Evolutionary conservation across 768 basidiomycete genomes (phyloP), one percentile per base, ranked within the genome.

Genomic region (Leccinum ochraceum): DNA sequence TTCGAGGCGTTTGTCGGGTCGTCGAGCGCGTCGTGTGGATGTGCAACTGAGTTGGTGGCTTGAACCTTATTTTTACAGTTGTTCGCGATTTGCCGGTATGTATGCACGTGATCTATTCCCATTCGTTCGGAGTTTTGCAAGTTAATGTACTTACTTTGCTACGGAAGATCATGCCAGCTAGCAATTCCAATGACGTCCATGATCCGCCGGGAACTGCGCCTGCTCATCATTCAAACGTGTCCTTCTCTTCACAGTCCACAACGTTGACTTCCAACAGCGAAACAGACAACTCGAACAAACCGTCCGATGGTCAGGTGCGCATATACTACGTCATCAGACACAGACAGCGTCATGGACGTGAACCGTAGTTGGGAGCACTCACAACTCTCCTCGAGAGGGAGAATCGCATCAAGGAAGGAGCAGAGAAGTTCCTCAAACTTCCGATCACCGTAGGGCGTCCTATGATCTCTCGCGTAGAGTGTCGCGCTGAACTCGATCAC

Each of bases 341-440:
- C 57, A 39, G 46, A 58, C 2, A 49, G 10, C 54, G 36, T 60
- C 60, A 68, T 57, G 22, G 62, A 32, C 53, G 14, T 37, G 49
- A 46, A 11, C 20, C 20, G 64, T 60, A 93, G 93, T 75, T 94
- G 53, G 87, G 87, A 50, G 75, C 79, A 6, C 79, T 97, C 20
- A 83, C 84, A 54, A 81, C 80, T 57, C 85, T 87, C 68, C 79
- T 95, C 20, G 83, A 85, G 56, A 81, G 90, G 61, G 89, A 95
- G 76, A 86, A 85, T 62, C 81, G 89, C 57, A 93, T 97, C 62
- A 93, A 87, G 71, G 94, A 94, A 73, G 95, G 95, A 11, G 95
- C 95, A 1, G 93, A 95, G 78, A 94, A 90, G 66, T 81, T 98
- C 62, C 78, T 97, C 14, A 86, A 86, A 66, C 87, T 91, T 75